These are phyloP conservation scores for Magnolia sinica DNA, from an alignment of 164 flowering plant genomes.

Conservation along the genomic window DNA sequence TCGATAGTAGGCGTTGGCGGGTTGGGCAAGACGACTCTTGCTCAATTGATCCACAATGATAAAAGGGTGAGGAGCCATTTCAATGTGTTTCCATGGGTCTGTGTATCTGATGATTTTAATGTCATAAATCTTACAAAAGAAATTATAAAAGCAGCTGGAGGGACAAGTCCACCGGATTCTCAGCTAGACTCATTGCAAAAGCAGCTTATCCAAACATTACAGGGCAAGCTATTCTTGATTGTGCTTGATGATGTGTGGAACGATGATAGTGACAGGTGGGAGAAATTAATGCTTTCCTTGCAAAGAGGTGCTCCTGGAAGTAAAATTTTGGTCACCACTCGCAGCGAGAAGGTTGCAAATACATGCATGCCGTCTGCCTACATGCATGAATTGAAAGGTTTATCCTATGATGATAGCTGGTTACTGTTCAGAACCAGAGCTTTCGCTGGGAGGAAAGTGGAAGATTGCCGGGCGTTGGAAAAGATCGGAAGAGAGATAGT, in stretches of 20 bases:
- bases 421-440: no score
- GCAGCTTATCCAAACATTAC: neutral
- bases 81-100: neutral
- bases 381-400: no score
- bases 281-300: neutral
- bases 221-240: neutral
- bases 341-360: neutral
- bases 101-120: conserved; percentile 4
- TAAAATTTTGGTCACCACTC: conserved; percentile 16
- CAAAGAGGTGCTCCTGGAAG: conserved; percentile 5
- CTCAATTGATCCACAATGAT: no score
- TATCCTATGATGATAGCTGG: no score
- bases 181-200: neutral
- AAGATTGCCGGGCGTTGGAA: no score
- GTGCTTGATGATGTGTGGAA: conserved; percentile 1
- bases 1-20: no score
- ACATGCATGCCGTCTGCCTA: no score
- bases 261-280: neutral
- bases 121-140: neutral
- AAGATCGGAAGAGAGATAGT: no score
- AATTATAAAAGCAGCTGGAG: neutral
- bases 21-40: no score
- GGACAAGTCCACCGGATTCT: neutral
- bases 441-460: no score
- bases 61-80: neutral